These are phyloP conservation scores for Jatropha multifida DNA, from an alignment of 441 rosid genomes.

Conservation along the genomic window DNA sequence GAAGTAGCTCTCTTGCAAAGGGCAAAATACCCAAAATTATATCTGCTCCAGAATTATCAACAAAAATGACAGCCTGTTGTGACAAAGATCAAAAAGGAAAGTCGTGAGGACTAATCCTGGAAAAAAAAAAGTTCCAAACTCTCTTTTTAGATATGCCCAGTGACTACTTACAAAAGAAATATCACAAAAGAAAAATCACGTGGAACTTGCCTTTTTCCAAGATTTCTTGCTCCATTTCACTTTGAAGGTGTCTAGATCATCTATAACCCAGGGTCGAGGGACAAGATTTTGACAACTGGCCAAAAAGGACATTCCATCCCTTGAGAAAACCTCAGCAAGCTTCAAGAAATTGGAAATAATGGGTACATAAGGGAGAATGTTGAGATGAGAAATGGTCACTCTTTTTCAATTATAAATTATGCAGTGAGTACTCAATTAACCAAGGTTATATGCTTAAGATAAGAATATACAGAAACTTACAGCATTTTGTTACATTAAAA, in stretches of 20 bases:
- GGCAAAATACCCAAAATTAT: conserved; percentile 90
- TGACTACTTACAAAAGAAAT: background rate
- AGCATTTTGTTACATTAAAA: too few species aligned
- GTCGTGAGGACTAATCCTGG: conserved; percentile 20
- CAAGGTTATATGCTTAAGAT: background rate
- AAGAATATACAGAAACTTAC: background rate
- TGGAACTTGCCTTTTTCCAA: conserved; percentile 76
- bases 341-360: conserved; percentile 33
- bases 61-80: conserved; percentile 85
- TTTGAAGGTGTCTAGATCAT: conserved; percentile 83
- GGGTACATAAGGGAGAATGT: conserved; percentile 7
- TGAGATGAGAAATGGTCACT: conserved; percentile 9
- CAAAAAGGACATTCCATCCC: conserved; percentile 89
- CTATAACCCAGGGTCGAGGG: conserved; percentile 94
- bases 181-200: background rate
- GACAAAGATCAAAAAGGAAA: conserved; percentile 20
- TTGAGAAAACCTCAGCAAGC: conserved; percentile 95
- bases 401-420: background rate
- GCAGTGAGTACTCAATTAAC: background rate
- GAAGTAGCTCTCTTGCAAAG: conserved; percentile 89
- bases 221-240: conserved; percentile 72
- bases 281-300: conserved; percentile 86
- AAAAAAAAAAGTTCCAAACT: background rate
- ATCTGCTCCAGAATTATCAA: conserved; percentile 99
- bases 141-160: too few species aligned